phyloP scores from a whole-genome alignment of 352 stramenopile species.

The Aphanomyces stellatus region DNA sequence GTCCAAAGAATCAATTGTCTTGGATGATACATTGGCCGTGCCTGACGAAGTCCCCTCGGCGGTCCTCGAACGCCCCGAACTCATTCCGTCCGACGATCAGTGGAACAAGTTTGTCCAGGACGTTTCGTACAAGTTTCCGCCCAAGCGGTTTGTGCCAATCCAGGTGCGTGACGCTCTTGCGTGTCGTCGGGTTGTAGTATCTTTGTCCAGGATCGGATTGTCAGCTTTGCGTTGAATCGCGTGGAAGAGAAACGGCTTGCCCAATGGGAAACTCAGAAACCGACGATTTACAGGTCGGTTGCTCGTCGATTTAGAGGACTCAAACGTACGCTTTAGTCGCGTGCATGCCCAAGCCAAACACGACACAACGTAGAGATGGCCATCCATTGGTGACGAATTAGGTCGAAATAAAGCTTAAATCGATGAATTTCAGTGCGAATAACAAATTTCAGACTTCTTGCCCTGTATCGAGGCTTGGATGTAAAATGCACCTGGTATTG shows the following conservation, averaged over 20 bases:
- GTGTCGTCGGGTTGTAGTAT: background rate
- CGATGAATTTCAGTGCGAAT: no score
- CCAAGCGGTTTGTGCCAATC: slow-evolving; percentile 46
- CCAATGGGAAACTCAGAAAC: background rate
- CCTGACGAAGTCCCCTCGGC: background rate
- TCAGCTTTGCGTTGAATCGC: slow-evolving; percentile 12
- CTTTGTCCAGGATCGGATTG: background rate
- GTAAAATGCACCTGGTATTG: no score
- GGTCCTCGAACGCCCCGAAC: slow-evolving; percentile 29
- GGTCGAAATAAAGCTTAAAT: no score
- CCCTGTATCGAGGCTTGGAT: no score
- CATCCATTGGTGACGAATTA: no score
- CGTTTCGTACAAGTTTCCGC: slow-evolving; percentile 58
- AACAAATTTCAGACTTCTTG: no score
- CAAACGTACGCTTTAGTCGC: no score
- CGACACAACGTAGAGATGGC: no score
- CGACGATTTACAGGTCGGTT: slow-evolving; percentile 10
- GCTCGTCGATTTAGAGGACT: no score
- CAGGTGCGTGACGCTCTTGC: slow-evolving; percentile 35
- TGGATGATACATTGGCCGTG: slow-evolving; percentile 1
- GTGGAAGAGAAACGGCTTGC: slow-evolving; percentile 10
- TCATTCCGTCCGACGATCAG: slow-evolving; percentile 31
- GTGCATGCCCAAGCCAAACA: no score
- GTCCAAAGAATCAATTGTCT: slow-evolving; percentile 9
- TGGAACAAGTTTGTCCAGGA: slow-evolving; percentile 57